Conservation (phyloP, 2,329 filamentous ascomycete genomes). For the Diaporthe ilicicola region DNA sequence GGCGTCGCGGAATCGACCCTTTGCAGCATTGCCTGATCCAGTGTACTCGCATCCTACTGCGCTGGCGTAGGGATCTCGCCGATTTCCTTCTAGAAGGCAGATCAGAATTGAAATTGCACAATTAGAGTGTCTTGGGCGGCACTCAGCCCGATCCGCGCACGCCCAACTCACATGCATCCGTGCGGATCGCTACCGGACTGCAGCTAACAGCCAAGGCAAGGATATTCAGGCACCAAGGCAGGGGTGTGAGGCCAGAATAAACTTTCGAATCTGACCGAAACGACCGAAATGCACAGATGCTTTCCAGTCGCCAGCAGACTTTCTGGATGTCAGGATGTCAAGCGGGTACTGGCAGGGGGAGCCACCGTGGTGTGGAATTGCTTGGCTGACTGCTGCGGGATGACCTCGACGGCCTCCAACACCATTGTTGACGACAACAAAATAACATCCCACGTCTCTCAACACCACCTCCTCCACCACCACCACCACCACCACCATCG, state of each 20-base stretch:
- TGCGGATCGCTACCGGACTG: constrained; percentile 6
- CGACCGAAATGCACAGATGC: constrained; percentile 14
- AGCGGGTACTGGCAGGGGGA: neutral
- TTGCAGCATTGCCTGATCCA: neutral
- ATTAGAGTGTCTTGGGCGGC: constrained; percentile 10
- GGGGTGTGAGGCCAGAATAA: constrained; percentile 3
- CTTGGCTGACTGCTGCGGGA: constrained; percentile 1
- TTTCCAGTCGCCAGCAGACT: neutral
- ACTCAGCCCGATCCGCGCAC: constrained; percentile 21
- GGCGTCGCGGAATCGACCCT: constrained; percentile 12
- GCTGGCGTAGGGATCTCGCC: constrained; percentile 5
- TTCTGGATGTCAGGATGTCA: neutral
- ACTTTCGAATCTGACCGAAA: constrained; percentile 20
- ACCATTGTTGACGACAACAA: neutral
- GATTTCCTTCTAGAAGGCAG: constrained; percentile 23
- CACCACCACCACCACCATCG: neutral
- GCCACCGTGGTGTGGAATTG: neutral
- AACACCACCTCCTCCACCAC: neutral
- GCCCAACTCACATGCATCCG: neutral
- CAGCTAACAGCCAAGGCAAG: neutral
- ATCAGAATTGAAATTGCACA: constrained; percentile 17
- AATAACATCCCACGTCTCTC: neutral
- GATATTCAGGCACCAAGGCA: constrained; percentile 19
- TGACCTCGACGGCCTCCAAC: constrained; percentile 29
- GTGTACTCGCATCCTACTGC: neutral